Evolutionary conservation across 2,329 filamentous ascomycete genomes (phyloP).

Genomic region (Verticillium albo-atrum): DNA sequence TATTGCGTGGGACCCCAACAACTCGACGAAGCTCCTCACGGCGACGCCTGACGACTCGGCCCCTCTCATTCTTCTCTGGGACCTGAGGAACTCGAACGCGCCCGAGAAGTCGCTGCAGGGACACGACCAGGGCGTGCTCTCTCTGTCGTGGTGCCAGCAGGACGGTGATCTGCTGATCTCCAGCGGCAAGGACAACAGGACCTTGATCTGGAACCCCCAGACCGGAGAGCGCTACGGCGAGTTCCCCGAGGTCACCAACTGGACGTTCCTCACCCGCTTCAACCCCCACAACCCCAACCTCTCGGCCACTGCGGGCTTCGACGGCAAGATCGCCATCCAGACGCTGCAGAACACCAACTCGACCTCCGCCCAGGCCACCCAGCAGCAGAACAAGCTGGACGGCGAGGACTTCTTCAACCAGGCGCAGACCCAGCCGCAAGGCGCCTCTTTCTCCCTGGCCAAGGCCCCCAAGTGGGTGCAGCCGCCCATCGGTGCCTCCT

Average conservation of each 20-base stretch:
- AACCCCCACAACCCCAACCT: constrained; percentile 90
- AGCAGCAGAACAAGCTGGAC: constrained; percentile 69
- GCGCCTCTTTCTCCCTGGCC: constrained; percentile 78
- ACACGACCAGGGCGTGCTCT: constrained; percentile 92
- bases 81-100: constrained; percentile 91
- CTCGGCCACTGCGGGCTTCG: constrained; percentile 92
- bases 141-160: constrained; percentile 91
- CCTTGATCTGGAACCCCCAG: constrained; percentile 93
- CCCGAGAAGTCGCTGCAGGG: constrained; percentile 84
- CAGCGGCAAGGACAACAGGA: constrained; percentile 94
- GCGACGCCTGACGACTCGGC: constrained; percentile 85
- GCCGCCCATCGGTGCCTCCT: constrained; percentile 78
- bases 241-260: constrained; percentile 97
- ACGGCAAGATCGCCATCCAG: constrained; percentile 92
- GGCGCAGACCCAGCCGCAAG: constrained; percentile 87
- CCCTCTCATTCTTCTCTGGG: constrained; percentile 88
- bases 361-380: constrained; percentile 60
- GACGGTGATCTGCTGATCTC: constrained; percentile 87
- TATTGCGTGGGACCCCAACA: constrained; percentile 95
- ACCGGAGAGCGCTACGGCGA: constrained; percentile 85
- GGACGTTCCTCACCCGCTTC: constrained; percentile 95
- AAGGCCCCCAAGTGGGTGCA: constrained; percentile 91
- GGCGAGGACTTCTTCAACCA: constrained; percentile 96
- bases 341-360: constrained; percentile 92
- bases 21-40: constrained; percentile 89